phyloP scores from a whole-genome alignment of 2,329 filamentous ascomycete species.

The Trichoderma sp. region DNA sequence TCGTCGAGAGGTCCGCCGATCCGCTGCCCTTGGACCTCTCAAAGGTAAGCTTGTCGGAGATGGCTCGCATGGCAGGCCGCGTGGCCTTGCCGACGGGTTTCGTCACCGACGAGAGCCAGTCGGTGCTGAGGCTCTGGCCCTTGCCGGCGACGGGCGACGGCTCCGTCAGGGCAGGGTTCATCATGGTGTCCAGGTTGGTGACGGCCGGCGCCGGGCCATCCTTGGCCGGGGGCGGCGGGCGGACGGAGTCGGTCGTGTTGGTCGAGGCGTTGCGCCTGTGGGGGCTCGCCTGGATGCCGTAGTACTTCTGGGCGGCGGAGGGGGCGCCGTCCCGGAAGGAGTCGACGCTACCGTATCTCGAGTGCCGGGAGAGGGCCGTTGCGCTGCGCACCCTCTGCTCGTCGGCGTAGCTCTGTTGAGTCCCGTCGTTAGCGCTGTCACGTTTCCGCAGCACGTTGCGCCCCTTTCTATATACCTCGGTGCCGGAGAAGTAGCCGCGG shows the following conservation, averaged over 20 bases:
- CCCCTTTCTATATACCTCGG: conserved; percentile 74
- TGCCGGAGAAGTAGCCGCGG: conserved; percentile 90
- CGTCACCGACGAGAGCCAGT: conserved; percentile 61
- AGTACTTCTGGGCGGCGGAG: conserved; percentile 68
- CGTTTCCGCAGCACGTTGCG: conserved; percentile 83
- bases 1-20: conserved; percentile 52
- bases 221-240: conserved; percentile 55
- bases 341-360: conserved; percentile 76
- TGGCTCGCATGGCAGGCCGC: conserved; percentile 74
- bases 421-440: conserved; percentile 63
- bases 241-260: conserved; percentile 57
- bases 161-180: conserved; percentile 44
- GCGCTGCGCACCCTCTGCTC: conserved; percentile 69
- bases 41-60: conserved; percentile 73
- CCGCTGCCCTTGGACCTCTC: conserved; percentile 57
- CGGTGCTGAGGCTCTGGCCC: conserved; percentile 51
- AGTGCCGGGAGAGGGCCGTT: conserved; percentile 70
- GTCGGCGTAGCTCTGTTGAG: conserved; percentile 75
- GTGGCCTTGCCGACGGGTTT: conserved; percentile 55
- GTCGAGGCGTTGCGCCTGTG: conserved; percentile 65
- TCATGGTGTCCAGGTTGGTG: conserved; percentile 59
- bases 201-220: conserved; percentile 59
- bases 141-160: conserved; percentile 50
- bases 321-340: conserved; percentile 66
- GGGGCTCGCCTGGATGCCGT: conserved; percentile 53